Conservation (phyloP, 495 filamentous ascomycete species). For the Neurospora discreta region DNA sequence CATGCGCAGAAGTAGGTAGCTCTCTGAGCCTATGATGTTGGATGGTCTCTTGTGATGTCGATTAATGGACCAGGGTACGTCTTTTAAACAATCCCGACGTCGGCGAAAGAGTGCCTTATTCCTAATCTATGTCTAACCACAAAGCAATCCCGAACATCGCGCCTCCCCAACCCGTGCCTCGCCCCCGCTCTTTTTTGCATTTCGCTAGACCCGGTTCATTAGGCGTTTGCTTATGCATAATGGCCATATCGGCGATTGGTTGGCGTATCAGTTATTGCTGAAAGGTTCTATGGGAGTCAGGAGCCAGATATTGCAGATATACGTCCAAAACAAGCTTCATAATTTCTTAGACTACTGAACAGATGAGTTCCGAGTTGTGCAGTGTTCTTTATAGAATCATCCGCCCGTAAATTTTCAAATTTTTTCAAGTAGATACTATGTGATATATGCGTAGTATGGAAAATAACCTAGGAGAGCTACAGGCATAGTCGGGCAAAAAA, state of each 20-base stretch:
- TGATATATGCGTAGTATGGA: neutral
- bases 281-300: neutral
- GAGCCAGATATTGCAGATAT: neutral
- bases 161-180: no score
- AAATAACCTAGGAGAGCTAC: neutral
- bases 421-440: neutral
- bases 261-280: neutral
- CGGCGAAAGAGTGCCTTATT: neutral
- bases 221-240: neutral
- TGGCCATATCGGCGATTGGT: neutral
- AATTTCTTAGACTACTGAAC: neutral
- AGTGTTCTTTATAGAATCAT: neutral
- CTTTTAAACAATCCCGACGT: neutral
- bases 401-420: neutral
- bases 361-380: neutral
- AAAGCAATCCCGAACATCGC: no score
- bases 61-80: neutral
- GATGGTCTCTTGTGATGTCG: neutral
- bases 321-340: neutral
- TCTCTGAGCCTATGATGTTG: neutral
- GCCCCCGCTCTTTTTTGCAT: no score
- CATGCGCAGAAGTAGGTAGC: neutral
- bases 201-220: neutral
- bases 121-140: no score
- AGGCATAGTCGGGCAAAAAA: neutral